Evolutionary conservation across 78 protist genomes (phyloP), one percentile per base, ranked within the genome.

Genomic region (Corallochytrium limacisporum): DNA sequence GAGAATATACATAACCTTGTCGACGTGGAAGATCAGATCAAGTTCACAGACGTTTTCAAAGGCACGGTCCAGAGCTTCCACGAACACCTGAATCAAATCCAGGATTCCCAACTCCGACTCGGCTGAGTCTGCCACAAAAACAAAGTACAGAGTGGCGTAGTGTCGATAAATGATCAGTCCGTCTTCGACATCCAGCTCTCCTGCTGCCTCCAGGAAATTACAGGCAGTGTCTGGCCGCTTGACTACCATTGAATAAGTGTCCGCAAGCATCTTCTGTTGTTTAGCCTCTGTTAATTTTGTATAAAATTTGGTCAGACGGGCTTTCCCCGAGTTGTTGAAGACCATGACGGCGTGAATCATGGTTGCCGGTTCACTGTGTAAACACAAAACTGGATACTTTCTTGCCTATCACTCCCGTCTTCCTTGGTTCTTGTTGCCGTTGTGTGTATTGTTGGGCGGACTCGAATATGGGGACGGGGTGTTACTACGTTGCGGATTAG

Each of bases 21-120:
- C 98, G 57, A 72, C 65, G 62, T 87, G 86, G 83, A 91, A 90
- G 55, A 94, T 87, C 31, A 94, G 50, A 70, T 94, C 94, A 26
- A 90, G 86, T 67, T 94, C 98, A 60, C 98, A 89, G 38, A 94
- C 95, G 55, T 90, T 91, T 79, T 91, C 94, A 69, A 90, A 91
- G 71, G 81, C 54, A 36, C 74, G 66, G 81, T 94, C 98, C 28
- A 94, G 73, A 4, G 92, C 55, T 67, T 94, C 98, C 44, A 94
- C 98, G 61, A 94, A 94, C n/a, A 90, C 87, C 44, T 76, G 82
- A 22, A 75, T 73, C 15, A 90, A 72, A 49, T 90, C 95, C 2
- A 90, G 84, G 26, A 86, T 90, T 44, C 88, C 92, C n/a, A 91
- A 77, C 66, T 91, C 94, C 44, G 76, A 50, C 49, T 92, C 97